A percentile compares a stretch with the other conserved stretches of the same genome.
phyloP scores from a whole-genome alignment of 352 stramenopile genomes.

The Phytopythium chamaehyphon region DNA sequence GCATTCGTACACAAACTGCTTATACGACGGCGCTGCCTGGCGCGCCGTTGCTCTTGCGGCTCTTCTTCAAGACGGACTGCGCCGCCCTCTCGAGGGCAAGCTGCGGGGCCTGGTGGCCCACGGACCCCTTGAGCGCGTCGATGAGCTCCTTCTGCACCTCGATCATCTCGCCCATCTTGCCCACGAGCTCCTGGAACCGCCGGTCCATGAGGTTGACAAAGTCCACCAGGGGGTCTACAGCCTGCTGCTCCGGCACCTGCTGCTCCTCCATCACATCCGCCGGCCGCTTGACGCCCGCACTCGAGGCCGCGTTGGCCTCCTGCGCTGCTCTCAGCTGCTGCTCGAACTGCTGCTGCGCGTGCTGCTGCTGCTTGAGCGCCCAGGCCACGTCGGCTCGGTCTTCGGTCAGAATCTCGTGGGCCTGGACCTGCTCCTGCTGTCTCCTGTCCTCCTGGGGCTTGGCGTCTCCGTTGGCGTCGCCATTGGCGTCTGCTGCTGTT shows the following conservation, averaged over 20 bases:
- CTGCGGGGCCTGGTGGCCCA: conserved; percentile 21
- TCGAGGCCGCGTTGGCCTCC: too few species aligned
- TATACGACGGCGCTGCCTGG: conserved; percentile 5
- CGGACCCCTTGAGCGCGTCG: conserved; percentile 35
- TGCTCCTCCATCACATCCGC: conserved; percentile 20
- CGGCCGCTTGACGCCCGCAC: conserved; percentile 16
- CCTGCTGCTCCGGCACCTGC: not conserved
- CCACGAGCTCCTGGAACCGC: conserved; percentile 66
- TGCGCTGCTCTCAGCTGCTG: not conserved
- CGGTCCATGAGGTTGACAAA: conserved; percentile 65
- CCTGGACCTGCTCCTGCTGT: not conserved
- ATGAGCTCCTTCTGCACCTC: conserved; percentile 69
- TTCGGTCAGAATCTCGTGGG: not conserved
- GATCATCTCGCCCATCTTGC: conserved; percentile 75
- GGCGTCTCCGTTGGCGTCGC: not conserved
- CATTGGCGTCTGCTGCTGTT: not conserved
- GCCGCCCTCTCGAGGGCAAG: conserved; percentile 29
- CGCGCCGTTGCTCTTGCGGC: conserved; percentile 21
- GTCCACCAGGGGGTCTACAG: conserved; percentile 30
- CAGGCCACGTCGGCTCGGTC: conserved; percentile 5
- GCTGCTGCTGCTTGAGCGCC: conserved; percentile 1
- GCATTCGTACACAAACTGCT: not conserved
- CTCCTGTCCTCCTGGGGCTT: not conserved
- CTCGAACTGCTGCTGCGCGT: not conserved
- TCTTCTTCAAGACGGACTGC: conserved; percentile 36